phyloP scores from a whole-genome alignment of 352 stramenopile species.

The Pythium graminicola region DNA sequence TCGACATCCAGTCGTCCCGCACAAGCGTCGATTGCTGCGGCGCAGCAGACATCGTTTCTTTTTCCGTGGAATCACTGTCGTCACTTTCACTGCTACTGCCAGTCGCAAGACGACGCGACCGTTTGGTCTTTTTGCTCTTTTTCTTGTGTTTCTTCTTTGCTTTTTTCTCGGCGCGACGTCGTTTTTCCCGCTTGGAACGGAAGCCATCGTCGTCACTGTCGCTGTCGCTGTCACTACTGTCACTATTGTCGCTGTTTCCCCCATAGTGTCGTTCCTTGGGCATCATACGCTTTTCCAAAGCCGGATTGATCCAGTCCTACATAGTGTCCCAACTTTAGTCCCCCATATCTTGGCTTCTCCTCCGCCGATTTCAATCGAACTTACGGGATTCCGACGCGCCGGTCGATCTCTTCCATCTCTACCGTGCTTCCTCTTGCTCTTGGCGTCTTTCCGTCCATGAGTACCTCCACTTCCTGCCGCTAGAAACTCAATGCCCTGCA shows the following conservation, averaged over 20 bases:
- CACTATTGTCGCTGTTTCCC: neutral
- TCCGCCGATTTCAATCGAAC: neutral
- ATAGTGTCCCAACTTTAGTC: neutral
- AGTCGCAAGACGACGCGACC: conserved; percentile 25
- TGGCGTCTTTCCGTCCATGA: conserved; percentile 20
- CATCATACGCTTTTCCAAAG: conserved; percentile 32
- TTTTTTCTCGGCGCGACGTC: conserved; percentile 27
- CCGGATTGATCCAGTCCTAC: conserved; percentile 40
- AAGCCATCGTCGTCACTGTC: conserved; percentile 18
- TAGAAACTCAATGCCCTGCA: conserved; percentile 70
- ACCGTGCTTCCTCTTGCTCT: conserved; percentile 18
- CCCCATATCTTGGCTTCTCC: neutral
- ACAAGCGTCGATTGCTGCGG: conserved; percentile 18
- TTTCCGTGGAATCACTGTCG: conserved; percentile 2
- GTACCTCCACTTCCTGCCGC: conserved; percentile 22
- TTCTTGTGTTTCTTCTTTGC: conserved; percentile 37
- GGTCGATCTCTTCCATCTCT: conserved; percentile 1
- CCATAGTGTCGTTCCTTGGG: neutral
- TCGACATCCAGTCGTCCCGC: conserved; percentile 79
- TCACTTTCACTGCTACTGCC: conserved; percentile 19
- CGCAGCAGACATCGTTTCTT: neutral
- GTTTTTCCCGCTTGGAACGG: conserved; percentile 24
- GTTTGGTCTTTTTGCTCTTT: conserved; percentile 39
- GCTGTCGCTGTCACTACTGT: neutral
- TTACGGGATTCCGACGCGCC: conserved; percentile 23